phyloP scores from a whole-genome alignment of 208 protist species.

The Trypanosoma avium region DNA sequence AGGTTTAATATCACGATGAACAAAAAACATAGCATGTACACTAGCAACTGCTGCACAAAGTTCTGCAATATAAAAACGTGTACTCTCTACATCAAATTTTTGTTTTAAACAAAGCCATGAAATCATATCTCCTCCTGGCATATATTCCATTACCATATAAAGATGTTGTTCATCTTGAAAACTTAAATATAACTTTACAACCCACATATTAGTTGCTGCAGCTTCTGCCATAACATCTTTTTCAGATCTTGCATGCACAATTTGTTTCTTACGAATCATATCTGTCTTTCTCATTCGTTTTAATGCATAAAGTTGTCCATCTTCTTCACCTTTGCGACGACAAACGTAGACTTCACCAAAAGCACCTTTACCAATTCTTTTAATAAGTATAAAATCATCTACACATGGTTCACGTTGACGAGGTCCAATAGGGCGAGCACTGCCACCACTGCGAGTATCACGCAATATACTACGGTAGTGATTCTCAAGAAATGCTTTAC shows the following conservation, averaged over 20 bases:
- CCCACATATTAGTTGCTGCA: conserved; percentile 80
- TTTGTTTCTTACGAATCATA: conserved; percentile 90
- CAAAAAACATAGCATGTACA: conserved; percentile 91
- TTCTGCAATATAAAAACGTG: conserved; percentile 93
- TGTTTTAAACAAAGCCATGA: conserved; percentile 89
- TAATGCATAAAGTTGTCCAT: conserved; percentile 81
- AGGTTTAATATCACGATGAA: conserved; percentile 97
- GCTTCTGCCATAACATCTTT: conserved; percentile 90
- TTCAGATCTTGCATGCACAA: conserved; percentile 87
- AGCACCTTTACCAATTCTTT: conserved; percentile 87
- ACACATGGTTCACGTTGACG: conserved; percentile 67
- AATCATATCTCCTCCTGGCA: conserved; percentile 94
- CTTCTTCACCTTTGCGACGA: conserved; percentile 59
- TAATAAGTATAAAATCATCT: conserved; percentile 86
- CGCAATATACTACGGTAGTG: conserved; percentile 77
- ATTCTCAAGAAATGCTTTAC: conserved; percentile 84
- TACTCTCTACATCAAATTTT: conserved; percentile 82
- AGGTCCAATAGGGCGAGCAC: conserved; percentile 55
- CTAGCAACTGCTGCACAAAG: conserved; percentile 87
- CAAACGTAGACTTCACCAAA: conserved; percentile 93
- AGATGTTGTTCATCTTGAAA: conserved; percentile 93
- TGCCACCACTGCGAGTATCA: conserved; percentile 47
- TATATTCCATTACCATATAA: conserved; percentile 96
- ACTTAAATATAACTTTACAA: conserved; percentile 88
- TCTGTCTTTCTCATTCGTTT: conserved; percentile 92